Percentiles rank a stretch among this genome's conserved stretches.
Evolutionary conservation across 495 filamentous ascomycete genomes (phyloP).

Genomic region (Hypomontagnella submonticulosa): DNA sequence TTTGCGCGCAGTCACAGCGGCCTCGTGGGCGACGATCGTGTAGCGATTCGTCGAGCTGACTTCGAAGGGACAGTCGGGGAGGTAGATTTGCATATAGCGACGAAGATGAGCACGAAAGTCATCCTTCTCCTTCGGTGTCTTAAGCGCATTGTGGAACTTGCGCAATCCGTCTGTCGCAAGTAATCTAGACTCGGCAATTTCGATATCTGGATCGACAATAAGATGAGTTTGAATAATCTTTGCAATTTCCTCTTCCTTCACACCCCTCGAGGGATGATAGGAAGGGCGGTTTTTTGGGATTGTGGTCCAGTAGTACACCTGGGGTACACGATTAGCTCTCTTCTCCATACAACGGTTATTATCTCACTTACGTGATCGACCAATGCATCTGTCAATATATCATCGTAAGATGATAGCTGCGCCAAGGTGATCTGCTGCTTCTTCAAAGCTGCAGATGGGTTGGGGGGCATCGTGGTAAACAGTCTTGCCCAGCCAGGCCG

Average conservation of each 20-base stretch:
- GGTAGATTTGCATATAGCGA: conserved; percentile 92
- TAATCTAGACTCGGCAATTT: conserved; percentile 74
- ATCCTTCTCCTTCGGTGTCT: conserved; percentile 81
- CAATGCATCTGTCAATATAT: conserved; percentile 94
- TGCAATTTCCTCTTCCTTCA: conserved; percentile 82
- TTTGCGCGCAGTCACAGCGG: conserved; percentile 83
- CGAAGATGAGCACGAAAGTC: conserved; percentile 88
- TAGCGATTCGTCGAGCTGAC: conserved; percentile 95
- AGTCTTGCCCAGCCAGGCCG: conserved; percentile 10
- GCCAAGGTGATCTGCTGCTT: conserved; percentile 82
- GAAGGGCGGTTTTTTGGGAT: conserved; percentile 93
- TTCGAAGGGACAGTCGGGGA: conserved; percentile 92
- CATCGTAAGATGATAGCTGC: conserved; percentile 92
- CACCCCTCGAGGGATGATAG: conserved; percentile 83
- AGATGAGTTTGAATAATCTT: conserved; percentile 80
- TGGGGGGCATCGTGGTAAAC: conserved; percentile 53
- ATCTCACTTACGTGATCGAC: conserved; percentile 83
- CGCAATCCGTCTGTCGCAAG: conserved; percentile 77
- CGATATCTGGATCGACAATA: conserved; percentile 76
- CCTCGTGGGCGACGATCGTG: conserved; percentile 88
- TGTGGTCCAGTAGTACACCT: conserved; percentile 95
- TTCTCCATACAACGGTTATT: conserved; percentile 18
- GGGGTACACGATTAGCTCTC: conserved; percentile 18
- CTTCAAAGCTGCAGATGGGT: conserved; percentile 58
- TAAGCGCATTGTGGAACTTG: conserved; percentile 72